These are phyloP conservation scores for Giardia muris DNA, from an alignment of 208 protist genomes.

Conservation along the genomic window DNA sequence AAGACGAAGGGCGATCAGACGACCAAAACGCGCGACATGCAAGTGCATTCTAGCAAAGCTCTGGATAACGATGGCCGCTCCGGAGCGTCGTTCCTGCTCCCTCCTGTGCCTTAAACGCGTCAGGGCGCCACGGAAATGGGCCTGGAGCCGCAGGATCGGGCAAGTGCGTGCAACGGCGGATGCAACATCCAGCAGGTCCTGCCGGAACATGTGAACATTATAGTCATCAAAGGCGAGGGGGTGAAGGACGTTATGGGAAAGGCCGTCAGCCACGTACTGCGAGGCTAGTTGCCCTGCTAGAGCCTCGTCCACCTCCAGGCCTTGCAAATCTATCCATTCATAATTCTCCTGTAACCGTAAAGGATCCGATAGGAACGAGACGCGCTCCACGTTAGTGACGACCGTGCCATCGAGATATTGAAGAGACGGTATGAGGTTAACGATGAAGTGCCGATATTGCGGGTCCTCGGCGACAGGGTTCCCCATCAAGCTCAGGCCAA, in stretches of 20 bases:
- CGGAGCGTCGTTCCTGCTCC: background rate
- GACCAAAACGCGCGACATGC: background rate
- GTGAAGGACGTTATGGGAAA: background rate
- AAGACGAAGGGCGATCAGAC: background rate
- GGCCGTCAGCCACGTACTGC: background rate
- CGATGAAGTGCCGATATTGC: background rate
- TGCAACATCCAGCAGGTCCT: background rate
- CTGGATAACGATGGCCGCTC: background rate
- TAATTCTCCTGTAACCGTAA: too few species aligned
- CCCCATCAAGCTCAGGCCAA: background rate
- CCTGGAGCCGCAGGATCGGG: background rate
- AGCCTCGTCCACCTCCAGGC: background rate
- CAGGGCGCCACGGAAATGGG: background rate
- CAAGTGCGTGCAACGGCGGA: background rate
- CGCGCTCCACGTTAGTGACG: background rate
- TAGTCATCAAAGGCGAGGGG: background rate
- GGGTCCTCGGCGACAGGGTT: background rate
- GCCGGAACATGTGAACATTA: background rate
- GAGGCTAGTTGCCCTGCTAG: background rate
- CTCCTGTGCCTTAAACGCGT: background rate
- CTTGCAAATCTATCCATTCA: too few species aligned
- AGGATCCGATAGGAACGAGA: background rate
- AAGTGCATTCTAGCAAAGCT: background rate
- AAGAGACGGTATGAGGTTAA: background rate
- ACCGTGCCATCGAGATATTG: background rate